Conservation (phyloP, 2,329 filamentous ascomycete genomes). For the Sporothrix variecibatus region DNA sequence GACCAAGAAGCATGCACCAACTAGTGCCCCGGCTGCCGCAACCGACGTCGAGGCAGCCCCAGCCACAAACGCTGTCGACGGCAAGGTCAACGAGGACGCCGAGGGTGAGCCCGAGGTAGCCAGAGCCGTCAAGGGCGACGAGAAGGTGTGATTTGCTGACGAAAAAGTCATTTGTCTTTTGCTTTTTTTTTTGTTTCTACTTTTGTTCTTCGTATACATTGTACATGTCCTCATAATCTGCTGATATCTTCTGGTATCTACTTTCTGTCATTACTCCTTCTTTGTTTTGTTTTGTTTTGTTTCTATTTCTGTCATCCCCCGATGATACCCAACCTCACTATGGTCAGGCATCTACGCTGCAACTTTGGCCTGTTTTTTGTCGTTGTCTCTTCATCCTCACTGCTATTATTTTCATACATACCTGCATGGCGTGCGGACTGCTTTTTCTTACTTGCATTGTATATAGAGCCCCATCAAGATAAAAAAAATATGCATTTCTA, state of each 20-base stretch:
- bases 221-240: neutral
- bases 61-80: neutral
- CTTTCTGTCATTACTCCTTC: neutral
- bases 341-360: neutral
- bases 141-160: neutral
- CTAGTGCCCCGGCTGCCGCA: neutral
- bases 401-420: neutral
- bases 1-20: neutral
- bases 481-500: neutral
- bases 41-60: neutral
- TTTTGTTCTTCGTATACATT: neutral
- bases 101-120: neutral
- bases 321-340: neutral
- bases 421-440: neutral
- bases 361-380: neutral
- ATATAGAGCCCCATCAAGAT: neutral
- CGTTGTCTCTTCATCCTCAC: neutral
- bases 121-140: neutral
- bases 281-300: neutral
- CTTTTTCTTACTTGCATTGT: neutral
- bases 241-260: neutral
- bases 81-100: neutral
- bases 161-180: too few relatives aligned
- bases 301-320: neutral
- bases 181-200: neutral